A percentile compares a stretch with the other conserved stretches of the same genome.
These are phyloP conservation scores for Berkeleyomyces rouxiae DNA, from an alignment of 2,329 filamentous ascomycete genomes.

Conservation along the genomic window DNA sequence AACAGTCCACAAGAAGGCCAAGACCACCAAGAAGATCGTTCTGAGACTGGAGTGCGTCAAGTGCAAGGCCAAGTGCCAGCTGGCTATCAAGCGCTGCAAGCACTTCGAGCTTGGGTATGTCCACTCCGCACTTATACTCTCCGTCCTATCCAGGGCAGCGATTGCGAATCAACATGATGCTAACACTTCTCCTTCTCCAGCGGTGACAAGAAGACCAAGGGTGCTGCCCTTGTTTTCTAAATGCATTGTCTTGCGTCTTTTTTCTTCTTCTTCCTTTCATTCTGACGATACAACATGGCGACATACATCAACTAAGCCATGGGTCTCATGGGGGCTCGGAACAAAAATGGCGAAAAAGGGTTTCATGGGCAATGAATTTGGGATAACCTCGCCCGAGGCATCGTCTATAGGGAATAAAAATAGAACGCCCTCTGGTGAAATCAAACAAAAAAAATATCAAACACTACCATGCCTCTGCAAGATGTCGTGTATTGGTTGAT, in stretches of 20 bases:
- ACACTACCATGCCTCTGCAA: not conserved
- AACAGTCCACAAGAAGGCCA: constrained; percentile 93
- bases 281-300: constrained; percentile 27
- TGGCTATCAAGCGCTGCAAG: constrained; percentile 99
- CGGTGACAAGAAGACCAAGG: constrained; percentile 99
- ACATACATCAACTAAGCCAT: constrained; percentile 4
- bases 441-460: constrained; percentile 15
- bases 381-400: constrained; percentile 22
- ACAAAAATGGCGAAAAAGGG: constrained; percentile 29
- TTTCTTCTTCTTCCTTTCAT: constrained; percentile 29
- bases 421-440: constrained; percentile 15
- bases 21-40: constrained; percentile 99
- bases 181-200: constrained; percentile 35
- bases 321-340: constrained; percentile 10
- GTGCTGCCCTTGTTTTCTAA: constrained; percentile 99
- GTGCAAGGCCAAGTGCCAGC: constrained; percentile 97
- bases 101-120: constrained; percentile 98
- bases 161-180: constrained; percentile 17
- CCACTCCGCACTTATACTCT: constrained; percentile 1
- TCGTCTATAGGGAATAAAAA: constrained; percentile 30
- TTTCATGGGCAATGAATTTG: constrained; percentile 22
- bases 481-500: not conserved
- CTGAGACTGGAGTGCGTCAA: constrained; percentile 91
- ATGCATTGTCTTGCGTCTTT: constrained; percentile 29
- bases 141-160: not conserved